These are phyloP conservation scores for Cephaloascus albidus DNA, from an alignment of 805 yeast genomes.

Conservation along the genomic window DNA sequence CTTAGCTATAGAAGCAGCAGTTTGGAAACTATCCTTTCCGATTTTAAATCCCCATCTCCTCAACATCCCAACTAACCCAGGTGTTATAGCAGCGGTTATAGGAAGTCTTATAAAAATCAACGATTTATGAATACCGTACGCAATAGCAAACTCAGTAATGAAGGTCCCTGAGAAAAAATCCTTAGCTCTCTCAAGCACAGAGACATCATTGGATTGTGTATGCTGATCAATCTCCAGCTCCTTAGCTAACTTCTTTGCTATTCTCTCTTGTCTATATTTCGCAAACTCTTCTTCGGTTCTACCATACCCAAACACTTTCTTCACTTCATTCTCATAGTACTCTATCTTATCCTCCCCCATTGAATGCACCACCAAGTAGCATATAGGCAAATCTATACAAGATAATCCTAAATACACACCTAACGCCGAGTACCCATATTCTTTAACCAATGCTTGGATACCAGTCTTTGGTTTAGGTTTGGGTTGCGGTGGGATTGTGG, in stretches of 20 bases:
- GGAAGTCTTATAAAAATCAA: slow-evolving; percentile 81
- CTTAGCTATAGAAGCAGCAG: slow-evolving; percentile 24
- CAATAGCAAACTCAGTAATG: slow-evolving; percentile 79
- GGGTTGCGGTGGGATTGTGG: slow-evolving; percentile 2
- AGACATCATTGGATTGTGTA: slow-evolving; percentile 8
- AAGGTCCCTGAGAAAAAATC: slow-evolving; percentile 21
- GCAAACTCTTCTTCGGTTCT: slow-evolving; percentile 32
- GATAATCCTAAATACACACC: slow-evolving; percentile 76
- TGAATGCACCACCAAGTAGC: slow-evolving; percentile 76
- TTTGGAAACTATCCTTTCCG: slow-evolving; percentile 39
- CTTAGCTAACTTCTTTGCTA: slow-evolving; percentile 15
- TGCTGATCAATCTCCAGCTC: slow-evolving; percentile 12
- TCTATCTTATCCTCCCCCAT: slow-evolving; percentile 78
- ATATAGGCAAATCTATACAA: slow-evolving; percentile 71
- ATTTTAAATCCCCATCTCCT: slow-evolving; percentile 75
- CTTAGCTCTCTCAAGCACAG: neutral
- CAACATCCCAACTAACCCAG: slow-evolving; percentile 56
- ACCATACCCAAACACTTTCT: slow-evolving; percentile 57
- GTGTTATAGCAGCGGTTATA: slow-evolving; percentile 86
- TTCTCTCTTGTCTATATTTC: slow-evolving; percentile 21
- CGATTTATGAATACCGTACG: slow-evolving; percentile 89
- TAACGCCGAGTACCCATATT: slow-evolving; percentile 87
- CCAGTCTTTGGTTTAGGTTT: slow-evolving; percentile 27
- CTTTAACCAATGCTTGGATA: slow-evolving; percentile 59
- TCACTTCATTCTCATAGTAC: slow-evolving; percentile 51